Base-by-base conservation (phyloP, 768 basidiomycete species). In the Amylocystis lapponica region DNA sequence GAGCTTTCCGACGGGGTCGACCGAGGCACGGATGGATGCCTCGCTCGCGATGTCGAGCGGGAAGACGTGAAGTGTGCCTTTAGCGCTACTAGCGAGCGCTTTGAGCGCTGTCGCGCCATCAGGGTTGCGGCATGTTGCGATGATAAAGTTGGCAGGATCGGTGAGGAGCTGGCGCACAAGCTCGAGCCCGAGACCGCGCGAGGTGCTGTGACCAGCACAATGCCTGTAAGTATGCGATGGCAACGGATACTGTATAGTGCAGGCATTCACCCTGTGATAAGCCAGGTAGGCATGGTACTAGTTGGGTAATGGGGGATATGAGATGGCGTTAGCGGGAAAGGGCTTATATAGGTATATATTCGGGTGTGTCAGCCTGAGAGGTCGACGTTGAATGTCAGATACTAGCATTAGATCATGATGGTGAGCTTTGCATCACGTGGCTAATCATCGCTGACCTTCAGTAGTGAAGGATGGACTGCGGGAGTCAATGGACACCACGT, bases 41-140 rank as follows among this genome's bases (percentile, higher is more conserved):
- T 52, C 39, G 37, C 61, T 49, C 7, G 44, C 44, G 22, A 61
- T 56, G 39, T 69, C 66, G n/a, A 69, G 52, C 25, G 49, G 33
- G 10, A 66, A 41, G 33, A 69, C 45, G 42, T 69, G 60, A 3
- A 70, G 51, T 3, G 39, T 54, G 9, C 62, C 66, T 34, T 52
- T 43, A 10, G 60, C 56, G 19, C 40, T 39, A 19, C 39, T 36
- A 16, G 42, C 43, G 17, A 65, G 52, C 7, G 54, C 54, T 19
- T 55, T 32, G 17, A 63, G 51, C 0, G 39, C 50, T 2, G 17
- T 46, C 2, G 64, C 60, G 1, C 27, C 38, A 23, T 52, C 46
- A 2, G 63, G 60, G 31, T 47, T 59, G 3, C 62, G 54, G 42
- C 60, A 64, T 2, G 61, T 52, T 2, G 63, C 65, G 39, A 66